Evolutionary conservation across 148 eudicot species (phyloP), one percentile per base, ranked within the genome.

Genomic region (Fallopia convolvulus): DNA sequence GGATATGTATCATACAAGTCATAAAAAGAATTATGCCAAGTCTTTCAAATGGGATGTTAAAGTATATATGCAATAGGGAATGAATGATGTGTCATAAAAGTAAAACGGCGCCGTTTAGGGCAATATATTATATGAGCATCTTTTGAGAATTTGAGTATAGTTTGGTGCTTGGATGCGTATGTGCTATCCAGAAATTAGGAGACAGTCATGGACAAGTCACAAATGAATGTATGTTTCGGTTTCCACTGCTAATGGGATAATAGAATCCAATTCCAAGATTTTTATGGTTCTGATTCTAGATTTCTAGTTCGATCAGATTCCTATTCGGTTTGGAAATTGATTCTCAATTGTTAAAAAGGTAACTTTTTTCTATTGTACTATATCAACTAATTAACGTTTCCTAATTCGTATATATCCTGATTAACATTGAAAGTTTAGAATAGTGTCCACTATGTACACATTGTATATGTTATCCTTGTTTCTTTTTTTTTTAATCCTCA

Each of bases 221-320:
- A 32, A 5, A 6, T 12, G 56, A 20, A 52, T 52, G 9, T 20
- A 8, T 63, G 70, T 65, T 5, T 32, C 70, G 4, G 40, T 32
- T 65, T 65, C 41, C 41, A 65, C 40, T 65, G 70, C 70, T 65
- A 65, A 65, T 65, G 8, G 70, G 70, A 65, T 65, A 30, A 65
- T 65, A 14, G 70, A 32, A 65, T 65, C 70, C 70, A 32, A 65
- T 65, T 65, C 70, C 70, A 13, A 65, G 15, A 65, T 30, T 65
- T 30, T 65, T 30, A 3, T 12, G 32, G 15, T 63, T 63, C 70
- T 63, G 10, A 32, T 63, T 63, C 70, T 14, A 11, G 18, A 58
- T 58, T 63, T 63, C 18, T 65, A 8, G 17, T 65, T 63, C 39
- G 36, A 30, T 65, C 70, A 65, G 1, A 4, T 30, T 65, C 39